These are phyloP conservation scores for Alternaria dauci DNA, from an alignment of 2,329 filamentous ascomycete genomes.

Conservation along the genomic window DNA sequence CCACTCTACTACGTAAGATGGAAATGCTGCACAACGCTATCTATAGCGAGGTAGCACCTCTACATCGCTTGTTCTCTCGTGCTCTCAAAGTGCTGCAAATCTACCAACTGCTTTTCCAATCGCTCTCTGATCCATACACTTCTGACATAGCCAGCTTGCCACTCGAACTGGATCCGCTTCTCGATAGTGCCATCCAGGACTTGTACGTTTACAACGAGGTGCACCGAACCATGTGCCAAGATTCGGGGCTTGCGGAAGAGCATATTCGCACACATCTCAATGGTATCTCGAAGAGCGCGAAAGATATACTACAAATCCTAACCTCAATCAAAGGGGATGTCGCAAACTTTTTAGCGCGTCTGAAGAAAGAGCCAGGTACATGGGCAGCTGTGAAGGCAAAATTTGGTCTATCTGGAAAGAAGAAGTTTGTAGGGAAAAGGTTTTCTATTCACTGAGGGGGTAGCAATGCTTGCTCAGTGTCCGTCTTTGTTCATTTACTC, in stretches of 20 bases:
- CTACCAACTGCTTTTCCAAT: constrained; percentile 20
- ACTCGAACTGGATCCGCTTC: constrained; percentile 7
- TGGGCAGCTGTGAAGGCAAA: constrained; percentile 16
- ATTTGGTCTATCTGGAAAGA: background rate
- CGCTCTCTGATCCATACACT: constrained; percentile 4
- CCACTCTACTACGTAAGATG: constrained; percentile 5
- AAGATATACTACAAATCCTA: constrained; percentile 14
- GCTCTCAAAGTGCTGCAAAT: constrained; percentile 11
- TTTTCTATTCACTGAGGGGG: constrained; percentile 2
- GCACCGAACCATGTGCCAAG: constrained; percentile 4
- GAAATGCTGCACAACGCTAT: constrained; percentile 19
- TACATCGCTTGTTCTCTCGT: constrained; percentile 17
- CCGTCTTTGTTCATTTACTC: background rate
- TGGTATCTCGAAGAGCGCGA: constrained; percentile 16
- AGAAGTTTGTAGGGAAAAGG: background rate
- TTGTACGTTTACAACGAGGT: constrained; percentile 17
- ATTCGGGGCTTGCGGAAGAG: constrained; percentile 14
- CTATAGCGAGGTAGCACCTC: constrained; percentile 20
- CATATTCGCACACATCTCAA: constrained; percentile 15
- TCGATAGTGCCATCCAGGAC: constrained; percentile 14
- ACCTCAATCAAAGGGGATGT: constrained; percentile 15
- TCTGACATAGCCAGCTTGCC: constrained; percentile 6
- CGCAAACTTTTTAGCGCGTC: constrained; percentile 11
- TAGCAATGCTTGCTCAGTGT: background rate
- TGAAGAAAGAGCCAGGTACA: constrained; percentile 11